These are phyloP conservation scores for Cercospora sp. DNA, from an alignment of 2,329 filamentous ascomycete genomes.

Conservation along the genomic window DNA sequence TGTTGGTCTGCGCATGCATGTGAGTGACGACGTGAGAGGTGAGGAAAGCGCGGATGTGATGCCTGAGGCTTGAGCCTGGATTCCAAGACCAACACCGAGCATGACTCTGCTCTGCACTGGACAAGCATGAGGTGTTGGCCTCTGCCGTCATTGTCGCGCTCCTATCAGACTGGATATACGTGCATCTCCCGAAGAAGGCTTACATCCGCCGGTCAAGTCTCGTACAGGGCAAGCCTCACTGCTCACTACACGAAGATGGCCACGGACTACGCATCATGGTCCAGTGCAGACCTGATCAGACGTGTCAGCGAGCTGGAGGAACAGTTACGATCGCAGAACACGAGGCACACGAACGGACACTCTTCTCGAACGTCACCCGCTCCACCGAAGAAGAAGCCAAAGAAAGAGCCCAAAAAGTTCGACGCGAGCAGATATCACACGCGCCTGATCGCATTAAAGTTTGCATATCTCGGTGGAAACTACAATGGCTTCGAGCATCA, in stretches of 20 bases:
- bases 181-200: neutral
- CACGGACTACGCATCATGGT: slow-evolving; percentile 65
- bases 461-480: slow-evolving; percentile 86
- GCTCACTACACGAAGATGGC: neutral
- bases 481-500: slow-evolving; percentile 96
- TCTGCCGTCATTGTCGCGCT: slow-evolving; percentile 5
- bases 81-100: neutral
- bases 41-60: neutral
- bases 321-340: slow-evolving; percentile 56
- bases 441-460: slow-evolving; percentile 83
- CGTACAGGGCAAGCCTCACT: neutral
- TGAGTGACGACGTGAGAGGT: too few relatives aligned
- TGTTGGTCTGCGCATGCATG: too few relatives aligned
- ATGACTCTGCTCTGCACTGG: slow-evolving; percentile 7
- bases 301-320: slow-evolving; percentile 68
- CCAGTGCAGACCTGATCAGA: slow-evolving; percentile 65
- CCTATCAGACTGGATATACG: neutral
- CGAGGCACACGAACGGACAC: slow-evolving; percentile 34
- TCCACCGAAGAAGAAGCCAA: slow-evolving; percentile 34
- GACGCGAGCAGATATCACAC: slow-evolving; percentile 81
- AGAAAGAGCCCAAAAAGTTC: slow-evolving; percentile 55
- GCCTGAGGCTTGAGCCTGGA: neutral
- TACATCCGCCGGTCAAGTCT: neutral
- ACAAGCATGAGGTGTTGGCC: slow-evolving; percentile 15
- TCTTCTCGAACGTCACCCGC: slow-evolving; percentile 18